These are phyloP conservation scores for Allium cepa DNA, from an alignment of 106 monocot genomes.

Conservation along the genomic window DNA sequence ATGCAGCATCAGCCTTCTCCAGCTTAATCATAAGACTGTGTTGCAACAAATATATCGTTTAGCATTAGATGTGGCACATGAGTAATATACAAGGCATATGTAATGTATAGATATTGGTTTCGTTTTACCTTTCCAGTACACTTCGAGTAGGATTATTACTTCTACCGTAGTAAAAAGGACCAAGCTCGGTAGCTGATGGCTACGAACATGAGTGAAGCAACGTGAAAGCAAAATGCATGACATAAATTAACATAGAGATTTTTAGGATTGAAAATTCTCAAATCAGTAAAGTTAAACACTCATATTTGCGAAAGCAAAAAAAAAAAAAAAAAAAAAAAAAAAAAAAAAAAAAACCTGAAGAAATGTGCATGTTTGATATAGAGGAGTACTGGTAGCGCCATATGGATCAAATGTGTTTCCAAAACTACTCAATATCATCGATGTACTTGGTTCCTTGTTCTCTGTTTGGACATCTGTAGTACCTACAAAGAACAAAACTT, in stretches of 20 bases:
- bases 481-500: too few relatives aligned
- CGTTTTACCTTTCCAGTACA: constrained; percentile 72
- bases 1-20: constrained; percentile 87
- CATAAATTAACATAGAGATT: too few relatives aligned
- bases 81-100: background rate
- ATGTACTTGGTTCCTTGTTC: constrained; percentile 63
- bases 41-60: background rate
- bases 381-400: constrained; percentile 76
- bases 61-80: background rate
- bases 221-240: too few relatives aligned
- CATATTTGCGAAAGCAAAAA: too few relatives aligned
- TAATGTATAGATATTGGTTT: background rate
- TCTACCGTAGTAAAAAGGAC: constrained; percentile 93
- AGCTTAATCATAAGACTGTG: constrained; percentile 84
- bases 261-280: too few relatives aligned
- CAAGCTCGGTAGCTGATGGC: constrained; percentile 90
- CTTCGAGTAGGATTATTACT: constrained; percentile 96
- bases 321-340: too few relatives aligned
- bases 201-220: constrained; percentile 13
- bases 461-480: constrained; percentile 21
- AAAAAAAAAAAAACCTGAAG: constrained; percentile 41
- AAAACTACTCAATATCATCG: constrained; percentile 68
- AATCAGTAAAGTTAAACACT: too few relatives aligned
- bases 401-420: constrained; percentile 82
- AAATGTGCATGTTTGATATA: constrained; percentile 97